Evolutionary conservation across 2,329 filamentous ascomycete genomes (phyloP).

Genomic region (Cladosporium oxysporum): DNA sequence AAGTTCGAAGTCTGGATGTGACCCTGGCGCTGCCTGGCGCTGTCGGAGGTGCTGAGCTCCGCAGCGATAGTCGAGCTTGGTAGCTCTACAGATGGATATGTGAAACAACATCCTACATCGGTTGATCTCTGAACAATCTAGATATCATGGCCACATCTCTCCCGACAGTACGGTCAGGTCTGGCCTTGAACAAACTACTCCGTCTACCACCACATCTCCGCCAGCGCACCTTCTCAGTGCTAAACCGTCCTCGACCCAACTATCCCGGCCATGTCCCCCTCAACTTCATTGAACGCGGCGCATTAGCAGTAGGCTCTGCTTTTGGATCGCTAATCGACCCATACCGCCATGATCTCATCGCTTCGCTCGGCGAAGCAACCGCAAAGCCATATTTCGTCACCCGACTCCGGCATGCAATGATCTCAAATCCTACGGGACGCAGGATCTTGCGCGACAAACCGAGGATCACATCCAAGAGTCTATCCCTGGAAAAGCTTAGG

Average conservation of each 20-base stretch:
- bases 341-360: conserved; percentile 86
- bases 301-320: conserved; percentile 65
- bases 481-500: conserved; percentile 71
- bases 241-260: conserved; percentile 80
- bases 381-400: conserved; percentile 94
- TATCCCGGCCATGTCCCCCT: conserved; percentile 93
- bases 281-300: conserved; percentile 72
- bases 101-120: background rate
- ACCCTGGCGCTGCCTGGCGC: background rate
- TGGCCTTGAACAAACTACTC: conserved; percentile 24
- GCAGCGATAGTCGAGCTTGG: background rate
- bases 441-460: conserved; percentile 89
- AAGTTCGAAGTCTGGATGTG: background rate
- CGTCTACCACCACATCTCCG: conserved; percentile 36
- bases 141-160: background rate
- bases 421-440: conserved; percentile 77
- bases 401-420: conserved; percentile 89
- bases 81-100: background rate
- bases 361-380: conserved; percentile 89
- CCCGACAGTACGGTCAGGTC: background rate
- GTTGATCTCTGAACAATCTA: background rate
- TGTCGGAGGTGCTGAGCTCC: conserved; percentile 18
- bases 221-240: conserved; percentile 69
- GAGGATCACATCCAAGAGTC: conserved; percentile 73
- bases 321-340: conserved; percentile 69